These are phyloP conservation scores for Gossypium stocksii DNA, from an alignment of 345 rosid species.

Conservation along the genomic window DNA sequence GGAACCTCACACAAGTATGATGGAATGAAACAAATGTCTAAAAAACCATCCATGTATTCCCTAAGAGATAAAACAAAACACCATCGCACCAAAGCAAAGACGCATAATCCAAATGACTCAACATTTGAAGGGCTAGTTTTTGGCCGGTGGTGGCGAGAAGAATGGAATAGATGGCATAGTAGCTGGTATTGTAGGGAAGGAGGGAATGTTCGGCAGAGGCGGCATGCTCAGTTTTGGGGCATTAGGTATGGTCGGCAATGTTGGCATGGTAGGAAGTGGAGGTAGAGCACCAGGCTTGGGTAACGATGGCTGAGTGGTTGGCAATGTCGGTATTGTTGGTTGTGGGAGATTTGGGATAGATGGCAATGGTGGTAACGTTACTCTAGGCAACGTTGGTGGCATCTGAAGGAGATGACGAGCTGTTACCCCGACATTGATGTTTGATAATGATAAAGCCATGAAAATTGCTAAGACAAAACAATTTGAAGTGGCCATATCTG, in stretches of 20 bases:
- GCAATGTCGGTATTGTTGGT: slow-evolving; percentile 11
- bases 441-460: slow-evolving; percentile 14
- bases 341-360: not conserved
- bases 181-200: slow-evolving; percentile 25
- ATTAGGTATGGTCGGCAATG: slow-evolving; percentile 8
- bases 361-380: slow-evolving; percentile 7
- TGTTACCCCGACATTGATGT: slow-evolving; percentile 10
- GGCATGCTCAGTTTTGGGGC: slow-evolving; percentile 18
- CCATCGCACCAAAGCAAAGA: no score
- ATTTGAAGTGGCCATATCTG: slow-evolving; percentile 18
- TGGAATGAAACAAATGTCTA: slow-evolving; percentile 16
- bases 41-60: not conserved
- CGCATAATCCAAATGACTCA: not conserved
- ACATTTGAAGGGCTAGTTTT: slow-evolving; percentile 18
- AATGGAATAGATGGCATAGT: slow-evolving; percentile 31
- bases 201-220: slow-evolving; percentile 26
- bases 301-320: slow-evolving; percentile 18
- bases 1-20: not conserved
- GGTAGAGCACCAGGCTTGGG: slow-evolving; percentile 12
- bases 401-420: slow-evolving; percentile 27
- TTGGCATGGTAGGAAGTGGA: slow-evolving; percentile 24
- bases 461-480: not conserved
- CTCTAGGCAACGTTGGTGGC: not conserved
- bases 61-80: not conserved
- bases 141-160: slow-evolving; percentile 30